These are phyloP conservation scores for Termitomyces sp. DNA, from an alignment of 768 basidiomycete genomes.

Conservation along the genomic window DNA sequence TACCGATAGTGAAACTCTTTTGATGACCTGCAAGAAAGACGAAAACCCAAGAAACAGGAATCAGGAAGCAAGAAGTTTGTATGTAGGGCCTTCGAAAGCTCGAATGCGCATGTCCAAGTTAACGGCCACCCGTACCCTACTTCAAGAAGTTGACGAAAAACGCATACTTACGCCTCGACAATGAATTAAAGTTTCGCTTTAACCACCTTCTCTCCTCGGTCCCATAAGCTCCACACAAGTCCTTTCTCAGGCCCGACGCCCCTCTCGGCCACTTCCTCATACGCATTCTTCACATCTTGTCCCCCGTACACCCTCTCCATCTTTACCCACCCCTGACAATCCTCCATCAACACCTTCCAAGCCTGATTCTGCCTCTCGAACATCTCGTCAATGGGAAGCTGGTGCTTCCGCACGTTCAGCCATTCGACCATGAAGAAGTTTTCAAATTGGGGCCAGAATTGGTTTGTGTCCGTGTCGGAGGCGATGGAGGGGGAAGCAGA, in stretches of 20 bases:
- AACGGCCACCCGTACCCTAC: background rate
- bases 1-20: background rate
- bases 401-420: slow-evolving; percentile 50
- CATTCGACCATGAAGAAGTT: slow-evolving; percentile 71
- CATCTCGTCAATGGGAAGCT: slow-evolving; percentile 46
- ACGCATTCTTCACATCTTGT: slow-evolving; percentile 44
- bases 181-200: slow-evolving; percentile 12
- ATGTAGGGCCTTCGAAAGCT: background rate
- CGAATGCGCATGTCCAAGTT: background rate
- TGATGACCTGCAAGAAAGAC: background rate
- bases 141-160: background rate
- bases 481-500: slow-evolving; percentile 4
- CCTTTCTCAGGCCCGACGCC: slow-evolving; percentile 56
- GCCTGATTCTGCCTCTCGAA: slow-evolving; percentile 47
- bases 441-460: slow-evolving; percentile 38
- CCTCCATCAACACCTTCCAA: slow-evolving; percentile 58
- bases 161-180: background rate
- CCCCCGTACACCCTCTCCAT: slow-evolving; percentile 47
- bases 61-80: background rate
- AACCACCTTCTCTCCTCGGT: slow-evolving; percentile 18
- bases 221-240: slow-evolving; percentile 67
- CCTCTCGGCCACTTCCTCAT: slow-evolving; percentile 38
- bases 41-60: background rate
- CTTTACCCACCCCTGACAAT: slow-evolving; percentile 52
- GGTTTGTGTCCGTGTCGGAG: slow-evolving; percentile 6